Percentiles rank a stretch among this genome's conserved stretches.
phyloP scores from a whole-genome alignment of 1,284 basidiomycete species.

The Papiliotrema laurentii region DNA sequence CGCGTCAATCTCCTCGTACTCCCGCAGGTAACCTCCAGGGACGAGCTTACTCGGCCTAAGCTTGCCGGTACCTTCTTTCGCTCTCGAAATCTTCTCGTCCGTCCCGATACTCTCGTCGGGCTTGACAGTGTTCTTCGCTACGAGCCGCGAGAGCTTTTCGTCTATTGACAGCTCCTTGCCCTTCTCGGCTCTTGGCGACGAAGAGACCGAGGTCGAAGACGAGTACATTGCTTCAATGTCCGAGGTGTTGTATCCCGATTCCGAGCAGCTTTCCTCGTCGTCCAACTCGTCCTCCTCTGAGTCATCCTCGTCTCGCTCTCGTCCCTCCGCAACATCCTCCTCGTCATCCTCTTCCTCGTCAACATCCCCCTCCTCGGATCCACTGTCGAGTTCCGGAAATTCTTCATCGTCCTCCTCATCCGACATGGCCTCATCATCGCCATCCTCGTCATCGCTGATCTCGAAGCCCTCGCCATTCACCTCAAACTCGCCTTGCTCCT shows the following conservation, averaged over 20 bases:
- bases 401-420: slow-evolving; percentile 36
- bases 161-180: slow-evolving; percentile 18
- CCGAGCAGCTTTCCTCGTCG: slow-evolving; percentile 43
- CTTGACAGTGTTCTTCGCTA: slow-evolving; percentile 41
- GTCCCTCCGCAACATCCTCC: slow-evolving; percentile 34
- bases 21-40: slow-evolving; percentile 79
- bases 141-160: slow-evolving; percentile 34
- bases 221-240: slow-evolving; percentile 47
- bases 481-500: slow-evolving; percentile 25
- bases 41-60: slow-evolving; percentile 50
- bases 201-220: slow-evolving; percentile 16
- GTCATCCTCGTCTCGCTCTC: slow-evolving; percentile 52
- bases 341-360: slow-evolving; percentile 30
- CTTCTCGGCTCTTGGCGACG: slow-evolving; percentile 13
- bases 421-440: slow-evolving; percentile 32
- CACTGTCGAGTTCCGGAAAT: slow-evolving; percentile 30
- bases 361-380: slow-evolving; percentile 32
- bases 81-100: slow-evolving; percentile 39
- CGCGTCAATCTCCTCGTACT: slow-evolving; percentile 92
- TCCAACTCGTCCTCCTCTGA: slow-evolving; percentile 44
- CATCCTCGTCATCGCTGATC: slow-evolving; percentile 28
- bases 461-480: slow-evolving; percentile 39
- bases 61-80: slow-evolving; percentile 42
- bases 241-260: slow-evolving; percentile 48
- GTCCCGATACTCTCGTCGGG: slow-evolving; percentile 42